These are phyloP conservation scores for Phytopythium delawarense DNA, from an alignment of 352 stramenopile species.

Conservation along the genomic window DNA sequence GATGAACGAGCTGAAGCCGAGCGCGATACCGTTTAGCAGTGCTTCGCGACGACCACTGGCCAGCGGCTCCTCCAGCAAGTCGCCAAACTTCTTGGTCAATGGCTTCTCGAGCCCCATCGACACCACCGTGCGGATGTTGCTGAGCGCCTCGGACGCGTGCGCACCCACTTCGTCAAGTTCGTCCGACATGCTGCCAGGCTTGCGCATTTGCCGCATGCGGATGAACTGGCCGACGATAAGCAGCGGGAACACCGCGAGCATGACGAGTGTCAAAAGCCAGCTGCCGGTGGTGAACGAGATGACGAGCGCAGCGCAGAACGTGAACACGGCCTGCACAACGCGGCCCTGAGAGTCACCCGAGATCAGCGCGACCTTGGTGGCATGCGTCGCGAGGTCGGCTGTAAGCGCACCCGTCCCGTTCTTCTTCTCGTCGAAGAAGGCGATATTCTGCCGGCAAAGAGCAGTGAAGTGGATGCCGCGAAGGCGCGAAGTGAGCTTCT, in stretches of 20 bases:
- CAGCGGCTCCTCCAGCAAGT: slow-evolving; percentile 10
- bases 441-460: slow-evolving; percentile 42
- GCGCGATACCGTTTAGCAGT: slow-evolving; percentile 27
- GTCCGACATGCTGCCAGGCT: slow-evolving; percentile 12
- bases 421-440: slow-evolving; percentile 60
- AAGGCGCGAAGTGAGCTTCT: slow-evolving; percentile 40
- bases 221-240: slow-evolving; percentile 40
- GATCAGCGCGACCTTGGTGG: slow-evolving; percentile 36
- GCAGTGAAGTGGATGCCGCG: slow-evolving; percentile 33
- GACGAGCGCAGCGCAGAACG: slow-evolving; percentile 31
- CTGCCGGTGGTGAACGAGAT: slow-evolving; percentile 45
- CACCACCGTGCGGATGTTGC: slow-evolving; percentile 38
- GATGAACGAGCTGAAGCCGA: slow-evolving; percentile 67
- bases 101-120: slow-evolving; percentile 24
- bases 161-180: slow-evolving; percentile 28
- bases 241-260: slow-evolving; percentile 57
- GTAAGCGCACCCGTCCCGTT: slow-evolving; percentile 65
- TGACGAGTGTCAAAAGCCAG: slow-evolving; percentile 55
- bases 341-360: slow-evolving; percentile 38
- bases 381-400: slow-evolving; percentile 51
- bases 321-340: slow-evolving; percentile 43
- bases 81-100: slow-evolving; percentile 9
- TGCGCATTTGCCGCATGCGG: slow-evolving; percentile 14
- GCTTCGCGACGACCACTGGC: slow-evolving; percentile 17
- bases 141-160: slow-evolving; percentile 35